Base-by-base conservation (phyloP, 2,329 filamentous ascomycete species). In the Pseudopithomyces chartarum region DNA sequence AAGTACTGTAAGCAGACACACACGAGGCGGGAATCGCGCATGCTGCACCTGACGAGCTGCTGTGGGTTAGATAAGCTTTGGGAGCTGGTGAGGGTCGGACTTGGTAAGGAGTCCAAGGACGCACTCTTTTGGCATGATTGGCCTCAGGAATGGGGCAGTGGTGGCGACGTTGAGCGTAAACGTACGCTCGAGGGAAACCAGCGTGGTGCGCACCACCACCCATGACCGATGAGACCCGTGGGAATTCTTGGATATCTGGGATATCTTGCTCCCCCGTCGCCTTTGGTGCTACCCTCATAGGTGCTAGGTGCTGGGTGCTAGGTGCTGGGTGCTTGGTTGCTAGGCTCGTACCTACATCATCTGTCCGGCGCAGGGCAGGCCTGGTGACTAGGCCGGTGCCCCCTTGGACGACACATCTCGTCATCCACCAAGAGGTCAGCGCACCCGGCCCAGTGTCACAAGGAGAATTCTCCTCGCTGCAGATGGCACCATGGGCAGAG, bases 371-470 rank as follows among this genome's bases (percentile, higher is more conserved):
- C 63, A 70, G 63, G 67, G 65, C 63, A 62, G 61, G 57, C 58
- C 70, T 69, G 70, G 67, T 73, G 71, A 73, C 71, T 65, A 68
- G 66, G 57, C 58, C 52, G 48, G 56, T 38, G 48, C 29, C 42
- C 52, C 29, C 46, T 45, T 52, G 43, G 39, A 19, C 17, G 26
- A 51, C 48, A 51, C 48, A 39, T 56, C 46, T 59, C 61, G 68
- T 69, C 68, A 69, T 66, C 52, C 54, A 58, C 56, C 57, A 52
- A 17, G 39, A 34, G 34, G 48, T 57, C 23, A 43, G 55, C 43
- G 40, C 29, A 29, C 26, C 43, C 20, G 39, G 52, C n/a, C 46
- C 20, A 33, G 61, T 61, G 61, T 62, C 59, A 62, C 61, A 62
- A 55, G 57, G 56, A 45, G 56, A 36, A n/a, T 20, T 26, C 26